Percentiles rank a stretch among this genome's conserved stretches.
These are phyloP conservation scores for Fagopyrum esculentum DNA, from an alignment of 148 eudicot species.

Conservation along the genomic window DNA sequence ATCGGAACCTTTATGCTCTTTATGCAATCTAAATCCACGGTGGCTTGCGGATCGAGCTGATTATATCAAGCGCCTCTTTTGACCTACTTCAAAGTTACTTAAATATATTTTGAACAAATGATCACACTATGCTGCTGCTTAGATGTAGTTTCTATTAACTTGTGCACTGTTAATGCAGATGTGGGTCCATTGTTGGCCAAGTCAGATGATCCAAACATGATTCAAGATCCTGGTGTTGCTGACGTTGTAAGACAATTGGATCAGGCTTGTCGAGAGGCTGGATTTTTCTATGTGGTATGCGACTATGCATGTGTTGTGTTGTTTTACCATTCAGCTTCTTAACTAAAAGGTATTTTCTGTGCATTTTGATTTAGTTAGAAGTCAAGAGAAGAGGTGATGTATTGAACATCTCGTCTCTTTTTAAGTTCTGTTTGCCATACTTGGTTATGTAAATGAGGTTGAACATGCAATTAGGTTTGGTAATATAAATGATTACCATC, in stretches of 20 bases:
- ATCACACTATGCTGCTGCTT: too few relatives aligned
- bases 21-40: background rate
- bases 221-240: conserved; percentile 43
- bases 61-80: too few relatives aligned
- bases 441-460: background rate
- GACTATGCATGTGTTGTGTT: background rate
- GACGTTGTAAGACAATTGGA: conserved; percentile 61
- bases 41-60: background rate
- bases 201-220: conserved; percentile 58
- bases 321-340: background rate
- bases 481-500: too few relatives aligned
- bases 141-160: background rate
- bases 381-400: background rate
- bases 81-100: too few relatives aligned
- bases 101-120: too few relatives aligned
- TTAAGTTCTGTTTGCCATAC: background rate
- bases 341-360: background rate
- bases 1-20: too few relatives aligned
- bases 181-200: conserved; percentile 58
- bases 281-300: conserved; percentile 84
- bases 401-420: background rate
- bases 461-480: too few relatives aligned
- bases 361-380: background rate
- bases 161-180: conserved; percentile 32
- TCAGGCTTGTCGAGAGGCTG: conserved; percentile 79